Conservation (phyloP, 352 stramenopile species). For the Phytophthora brassicae region DNA sequence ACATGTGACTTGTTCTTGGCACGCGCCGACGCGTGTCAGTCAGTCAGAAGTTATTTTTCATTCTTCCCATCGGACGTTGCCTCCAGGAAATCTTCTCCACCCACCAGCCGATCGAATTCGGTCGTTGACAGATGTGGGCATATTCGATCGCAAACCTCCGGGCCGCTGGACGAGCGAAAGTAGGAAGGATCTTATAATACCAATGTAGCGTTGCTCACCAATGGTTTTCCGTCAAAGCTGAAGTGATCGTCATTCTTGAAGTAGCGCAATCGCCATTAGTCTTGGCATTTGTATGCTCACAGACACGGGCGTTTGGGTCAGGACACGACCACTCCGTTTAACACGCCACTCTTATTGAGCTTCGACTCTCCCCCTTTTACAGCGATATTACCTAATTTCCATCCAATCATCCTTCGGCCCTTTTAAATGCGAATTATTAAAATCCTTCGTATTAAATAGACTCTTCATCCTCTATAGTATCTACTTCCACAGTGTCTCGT, state of each 20-base stretch:
- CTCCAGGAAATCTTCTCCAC: constrained; percentile 14
- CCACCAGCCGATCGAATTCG: neutral
- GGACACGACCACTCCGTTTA: constrained; percentile 14
- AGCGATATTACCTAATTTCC: constrained; percentile 3
- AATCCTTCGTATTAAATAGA: neutral
- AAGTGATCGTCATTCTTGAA: constrained; percentile 20
- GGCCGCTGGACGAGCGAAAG: neutral
- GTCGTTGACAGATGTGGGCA: constrained; percentile 5
- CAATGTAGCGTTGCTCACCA: neutral
- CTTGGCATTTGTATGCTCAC: constrained; percentile 28
- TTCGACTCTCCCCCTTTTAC: constrained; percentile 4
- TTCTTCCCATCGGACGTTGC: constrained; percentile 6
- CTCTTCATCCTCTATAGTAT: neutral
- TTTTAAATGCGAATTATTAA: too few relatives aligned
- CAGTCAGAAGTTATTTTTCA: constrained; percentile 13
- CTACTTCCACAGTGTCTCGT: neutral
- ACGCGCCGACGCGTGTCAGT: constrained; percentile 21
- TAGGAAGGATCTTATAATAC: too few relatives aligned
- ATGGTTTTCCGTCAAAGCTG: constrained; percentile 3
- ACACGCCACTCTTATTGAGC: constrained; percentile 12
- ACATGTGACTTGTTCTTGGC: constrained; percentile 16
- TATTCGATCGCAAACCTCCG: constrained; percentile 2
- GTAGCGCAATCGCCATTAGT: neutral
- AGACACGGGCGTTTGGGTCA: neutral
- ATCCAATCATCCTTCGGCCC: neutral